Conservation (phyloP, 331 rosid genomes). For the Telfairia occidentalis region DNA sequence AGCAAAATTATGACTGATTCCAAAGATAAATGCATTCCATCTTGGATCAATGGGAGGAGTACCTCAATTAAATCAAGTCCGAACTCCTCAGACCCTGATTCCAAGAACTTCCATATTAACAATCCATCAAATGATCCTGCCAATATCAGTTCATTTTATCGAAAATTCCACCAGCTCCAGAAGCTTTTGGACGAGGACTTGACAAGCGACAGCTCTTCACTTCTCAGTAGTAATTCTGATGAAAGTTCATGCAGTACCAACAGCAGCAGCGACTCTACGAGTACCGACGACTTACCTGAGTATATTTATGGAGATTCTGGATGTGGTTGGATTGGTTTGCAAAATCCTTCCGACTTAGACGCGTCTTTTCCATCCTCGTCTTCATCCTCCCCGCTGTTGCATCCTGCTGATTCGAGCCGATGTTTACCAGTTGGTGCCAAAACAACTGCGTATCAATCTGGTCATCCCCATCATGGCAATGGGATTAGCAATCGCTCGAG, state of each 20-base stretch:
- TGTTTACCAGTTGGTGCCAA: background rate
- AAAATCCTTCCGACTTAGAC: slow-evolving; percentile 44
- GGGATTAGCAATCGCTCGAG: background rate
- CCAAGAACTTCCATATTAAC: slow-evolving; percentile 12
- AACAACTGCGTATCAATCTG: background rate
- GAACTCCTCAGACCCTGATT: slow-evolving; percentile 20
- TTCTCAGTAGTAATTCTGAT: slow-evolving; percentile 60
- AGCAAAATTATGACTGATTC: slow-evolving; percentile 38
- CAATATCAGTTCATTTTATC: slow-evolving; percentile 28
- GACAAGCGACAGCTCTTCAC: slow-evolving; percentile 78
- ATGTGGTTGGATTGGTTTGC: slow-evolving; percentile 32
- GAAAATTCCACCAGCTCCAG: slow-evolving; percentile 33
- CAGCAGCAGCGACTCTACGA: slow-evolving; percentile 49
- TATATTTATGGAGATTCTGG: slow-evolving; percentile 65
- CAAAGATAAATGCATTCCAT: slow-evolving; percentile 26
- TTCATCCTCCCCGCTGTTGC: slow-evolving; percentile 33
- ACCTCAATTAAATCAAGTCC: slow-evolving; percentile 24
- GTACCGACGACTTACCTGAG: slow-evolving; percentile 68
- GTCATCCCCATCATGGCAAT: background rate
- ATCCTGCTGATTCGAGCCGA: background rate
- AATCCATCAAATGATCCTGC: slow-evolving; percentile 28
- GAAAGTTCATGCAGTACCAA: slow-evolving; percentile 77
- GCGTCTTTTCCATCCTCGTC: slow-evolving; percentile 37
- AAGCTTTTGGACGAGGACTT: slow-evolving; percentile 63
- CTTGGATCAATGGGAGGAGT: slow-evolving; percentile 32